Evolutionary conservation across 495 filamentous ascomycete species (phyloP).

Genomic region (Penicilliopsis zonata): DNA sequence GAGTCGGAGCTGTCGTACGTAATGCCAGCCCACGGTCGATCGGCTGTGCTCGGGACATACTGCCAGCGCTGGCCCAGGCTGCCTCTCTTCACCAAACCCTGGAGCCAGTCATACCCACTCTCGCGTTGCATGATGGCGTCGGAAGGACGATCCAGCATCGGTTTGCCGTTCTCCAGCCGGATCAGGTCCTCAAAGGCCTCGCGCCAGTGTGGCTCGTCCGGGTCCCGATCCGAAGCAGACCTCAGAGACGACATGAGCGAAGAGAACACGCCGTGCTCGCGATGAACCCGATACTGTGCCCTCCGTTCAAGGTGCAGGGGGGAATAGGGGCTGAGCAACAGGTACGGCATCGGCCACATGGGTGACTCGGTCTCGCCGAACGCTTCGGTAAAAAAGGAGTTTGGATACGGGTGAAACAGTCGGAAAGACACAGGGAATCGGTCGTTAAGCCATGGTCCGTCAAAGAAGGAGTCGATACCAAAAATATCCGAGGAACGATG

Average conservation of each 20-base stretch:
- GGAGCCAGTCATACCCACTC: slow-evolving; percentile 23
- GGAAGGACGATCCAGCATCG: slow-evolving; percentile 24
- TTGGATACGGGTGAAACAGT: slow-evolving; percentile 16
- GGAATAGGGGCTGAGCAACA: slow-evolving; percentile 38
- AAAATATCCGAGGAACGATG: slow-evolving; percentile 14
- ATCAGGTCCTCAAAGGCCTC: slow-evolving; percentile 46
- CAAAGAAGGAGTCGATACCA: slow-evolving; percentile 23
- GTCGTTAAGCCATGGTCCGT: slow-evolving; percentile 20
- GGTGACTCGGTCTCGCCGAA: slow-evolving; percentile 17
- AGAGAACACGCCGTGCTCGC: slow-evolving; percentile 20
- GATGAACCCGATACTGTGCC: slow-evolving; percentile 13
- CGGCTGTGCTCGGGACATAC: slow-evolving; percentile 10
- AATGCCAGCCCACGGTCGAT: slow-evolving; percentile 15
- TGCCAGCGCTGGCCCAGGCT: slow-evolving; percentile 28
- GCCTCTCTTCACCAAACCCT: slow-evolving; percentile 23
- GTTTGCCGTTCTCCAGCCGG: slow-evolving; percentile 33
- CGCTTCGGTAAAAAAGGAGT: slow-evolving; percentile 17
- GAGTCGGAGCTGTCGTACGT: slow-evolving; percentile 10
- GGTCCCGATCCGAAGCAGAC: slow-evolving; percentile 14
- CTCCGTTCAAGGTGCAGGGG: slow-evolving; percentile 36
- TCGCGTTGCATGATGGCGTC: slow-evolving; percentile 12
- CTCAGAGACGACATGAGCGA: slow-evolving; percentile 26
- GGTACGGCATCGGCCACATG: slow-evolving; percentile 27
- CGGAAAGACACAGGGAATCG: slow-evolving; percentile 14
- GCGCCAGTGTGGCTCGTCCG: slow-evolving; percentile 33